phyloP scores from a whole-genome alignment of 164 flowering plant genomes.

The Houttuynia cordata region DNA sequence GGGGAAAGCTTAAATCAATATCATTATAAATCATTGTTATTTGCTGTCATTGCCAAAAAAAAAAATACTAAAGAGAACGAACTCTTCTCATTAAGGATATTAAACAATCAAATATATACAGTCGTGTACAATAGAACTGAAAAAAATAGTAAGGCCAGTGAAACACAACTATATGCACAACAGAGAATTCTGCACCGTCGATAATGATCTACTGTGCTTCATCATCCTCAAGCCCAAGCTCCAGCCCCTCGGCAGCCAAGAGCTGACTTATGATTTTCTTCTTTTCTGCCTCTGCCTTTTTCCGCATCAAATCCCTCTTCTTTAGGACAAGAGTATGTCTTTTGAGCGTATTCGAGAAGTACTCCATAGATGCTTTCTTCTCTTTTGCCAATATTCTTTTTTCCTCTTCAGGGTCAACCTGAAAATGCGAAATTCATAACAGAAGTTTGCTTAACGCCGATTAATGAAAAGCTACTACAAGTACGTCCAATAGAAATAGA shows the following conservation, averaged over 20 bases:
- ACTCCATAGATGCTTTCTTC: slow-evolving; percentile 67
- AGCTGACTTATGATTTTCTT: slow-evolving; percentile 48
- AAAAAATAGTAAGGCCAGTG: slow-evolving; percentile 1
- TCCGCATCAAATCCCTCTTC: slow-evolving; percentile 82
- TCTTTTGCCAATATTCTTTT: slow-evolving; percentile 67
- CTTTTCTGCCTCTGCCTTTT: slow-evolving; percentile 76
- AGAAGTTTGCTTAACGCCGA: not conserved
- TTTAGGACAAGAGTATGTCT: slow-evolving; percentile 77
- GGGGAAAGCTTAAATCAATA: too few species aligned
- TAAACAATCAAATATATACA: slow-evolving; percentile 12
- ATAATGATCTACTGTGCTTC: slow-evolving; percentile 5
- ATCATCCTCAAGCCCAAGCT: slow-evolving; percentile 61
- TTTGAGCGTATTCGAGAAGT: slow-evolving; percentile 52
- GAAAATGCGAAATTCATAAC: not conserved
- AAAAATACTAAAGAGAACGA: too few species aligned
- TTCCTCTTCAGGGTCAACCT: slow-evolving; percentile 93
- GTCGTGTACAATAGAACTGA: slow-evolving; percentile 10
- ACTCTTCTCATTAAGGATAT: too few species aligned
- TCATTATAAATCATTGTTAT: too few species aligned
- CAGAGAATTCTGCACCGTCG: not conserved
- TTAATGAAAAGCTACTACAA: not conserved
- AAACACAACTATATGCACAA: too few species aligned
- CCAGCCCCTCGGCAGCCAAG: slow-evolving; percentile 90
- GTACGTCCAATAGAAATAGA: not conserved
- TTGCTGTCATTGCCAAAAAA: too few species aligned